Percentiles rank a stretch among this genome's conserved stretches.
These are phyloP conservation scores for Microcyclosporella mali DNA, from an alignment of 2,329 filamentous ascomycete genomes.

Conservation along the genomic window DNA sequence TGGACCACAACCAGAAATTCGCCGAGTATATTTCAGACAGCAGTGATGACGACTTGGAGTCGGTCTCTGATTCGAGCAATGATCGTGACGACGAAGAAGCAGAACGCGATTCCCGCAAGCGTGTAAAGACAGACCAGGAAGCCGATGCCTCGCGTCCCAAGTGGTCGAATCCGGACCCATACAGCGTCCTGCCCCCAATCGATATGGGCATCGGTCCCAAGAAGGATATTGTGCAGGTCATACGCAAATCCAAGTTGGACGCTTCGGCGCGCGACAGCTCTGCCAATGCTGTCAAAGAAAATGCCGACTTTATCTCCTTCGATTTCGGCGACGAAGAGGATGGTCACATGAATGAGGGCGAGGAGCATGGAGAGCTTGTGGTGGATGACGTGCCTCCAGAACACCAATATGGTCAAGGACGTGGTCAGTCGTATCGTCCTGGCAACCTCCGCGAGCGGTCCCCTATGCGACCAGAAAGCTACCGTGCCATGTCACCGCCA, in stretches of 20 bases:
- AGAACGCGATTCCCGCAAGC: slow-evolving; percentile 26
- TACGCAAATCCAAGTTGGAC: slow-evolving; percentile 77
- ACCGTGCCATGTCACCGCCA: slow-evolving; percentile 47
- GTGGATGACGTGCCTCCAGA: slow-evolving; percentile 25
- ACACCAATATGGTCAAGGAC: slow-evolving; percentile 31
- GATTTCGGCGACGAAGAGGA: slow-evolving; percentile 30
- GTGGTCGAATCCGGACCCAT: slow-evolving; percentile 96
- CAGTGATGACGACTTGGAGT: slow-evolving; percentile 16
- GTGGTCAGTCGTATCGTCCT: slow-evolving; percentile 35
- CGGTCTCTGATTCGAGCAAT: slow-evolving; percentile 28
- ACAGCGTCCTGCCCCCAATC: slow-evolving; percentile 75
- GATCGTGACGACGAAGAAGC: slow-evolving; percentile 17
- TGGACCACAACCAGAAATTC: slow-evolving; percentile 36
- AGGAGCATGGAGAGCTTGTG: too few relatives aligned
- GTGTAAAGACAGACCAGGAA: slow-evolving; percentile 25
- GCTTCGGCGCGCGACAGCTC: slow-evolving; percentile 48
- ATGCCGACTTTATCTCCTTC: slow-evolving; percentile 82
- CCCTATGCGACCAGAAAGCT: slow-evolving; percentile 27
- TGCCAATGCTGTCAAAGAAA: slow-evolving; percentile 32
- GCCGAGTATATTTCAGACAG: slow-evolving; percentile 38
- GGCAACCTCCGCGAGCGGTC: slow-evolving; percentile 28
- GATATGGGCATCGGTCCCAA: slow-evolving; percentile 69
- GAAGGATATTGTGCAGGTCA: slow-evolving; percentile 81
- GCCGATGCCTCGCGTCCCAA: slow-evolving; percentile 51
- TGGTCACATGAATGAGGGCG: too few relatives aligned